These are phyloP conservation scores for Daedaleopsis sinensis DNA, from an alignment of 768 basidiomycete genomes.

Conservation along the genomic window DNA sequence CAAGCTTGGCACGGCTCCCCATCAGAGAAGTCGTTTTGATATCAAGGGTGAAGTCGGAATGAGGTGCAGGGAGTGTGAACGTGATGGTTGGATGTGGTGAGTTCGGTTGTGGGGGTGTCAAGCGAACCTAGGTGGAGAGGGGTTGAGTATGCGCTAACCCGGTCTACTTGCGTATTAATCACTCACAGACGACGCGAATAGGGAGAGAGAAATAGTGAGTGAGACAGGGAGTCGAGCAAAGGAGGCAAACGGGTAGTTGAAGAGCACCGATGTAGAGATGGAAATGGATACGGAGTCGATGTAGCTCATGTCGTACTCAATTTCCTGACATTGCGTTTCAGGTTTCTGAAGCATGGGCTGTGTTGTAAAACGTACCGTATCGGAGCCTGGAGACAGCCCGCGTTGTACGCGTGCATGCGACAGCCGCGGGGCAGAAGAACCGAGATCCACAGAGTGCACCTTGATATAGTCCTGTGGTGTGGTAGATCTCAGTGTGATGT, in stretches of 20 bases:
- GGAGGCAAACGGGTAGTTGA: conserved; percentile 81
- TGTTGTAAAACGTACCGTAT: conserved; percentile 21
- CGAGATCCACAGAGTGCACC: conserved; percentile 84
- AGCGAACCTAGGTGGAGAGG: conserved; percentile 48
- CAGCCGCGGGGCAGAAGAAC: conserved; percentile 76
- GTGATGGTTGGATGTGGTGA: conserved; percentile 61
- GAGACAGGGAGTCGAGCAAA: conserved; percentile 85
- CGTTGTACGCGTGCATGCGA: conserved; percentile 61
- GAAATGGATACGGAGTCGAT: conserved; percentile 83
- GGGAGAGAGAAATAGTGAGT: conserved; percentile 74
- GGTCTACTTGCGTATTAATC: background rate
- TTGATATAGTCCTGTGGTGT: conserved; percentile 80
- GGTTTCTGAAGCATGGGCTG: conserved; percentile 17
- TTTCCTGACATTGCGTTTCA: conserved; percentile 51
- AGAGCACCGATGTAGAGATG: conserved; percentile 79
- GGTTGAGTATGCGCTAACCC: conserved; percentile 1
- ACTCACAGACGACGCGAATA: conserved; percentile 70
- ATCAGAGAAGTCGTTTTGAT: conserved; percentile 89
- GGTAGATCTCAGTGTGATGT: background rate
- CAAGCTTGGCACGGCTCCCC: conserved; percentile 96
- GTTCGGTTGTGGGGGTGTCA: conserved; percentile 63
- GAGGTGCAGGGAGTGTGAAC: conserved; percentile 68
- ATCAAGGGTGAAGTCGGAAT: conserved; percentile 75
- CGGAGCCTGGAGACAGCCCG: conserved; percentile 24
- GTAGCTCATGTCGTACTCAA: conserved; percentile 85